These are phyloP conservation scores for Globisporangium cederbergense DNA, from an alignment of 352 stramenopile species.

Conservation along the genomic window DNA sequence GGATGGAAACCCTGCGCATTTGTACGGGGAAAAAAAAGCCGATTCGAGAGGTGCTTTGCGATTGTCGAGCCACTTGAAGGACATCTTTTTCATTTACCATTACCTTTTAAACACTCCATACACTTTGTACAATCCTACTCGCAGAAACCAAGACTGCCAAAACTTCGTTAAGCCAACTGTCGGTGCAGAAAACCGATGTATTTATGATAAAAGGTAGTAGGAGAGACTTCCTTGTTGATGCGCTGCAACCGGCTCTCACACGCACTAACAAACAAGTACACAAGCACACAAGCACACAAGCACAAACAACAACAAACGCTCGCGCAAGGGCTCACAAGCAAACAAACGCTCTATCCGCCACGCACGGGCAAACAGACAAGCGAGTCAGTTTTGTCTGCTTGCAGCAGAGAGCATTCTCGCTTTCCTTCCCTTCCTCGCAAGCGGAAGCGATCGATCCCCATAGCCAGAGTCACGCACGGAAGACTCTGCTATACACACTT, in stretches of 20 bases:
- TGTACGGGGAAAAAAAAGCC: not conserved
- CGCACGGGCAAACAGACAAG: slow-evolving; percentile 5
- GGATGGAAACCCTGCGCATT: not conserved
- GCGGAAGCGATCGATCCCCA: slow-evolving; percentile 4
- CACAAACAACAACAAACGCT: not conserved
- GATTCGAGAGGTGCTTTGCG: not conserved
- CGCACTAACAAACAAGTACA: not conserved
- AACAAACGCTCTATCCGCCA: not conserved
- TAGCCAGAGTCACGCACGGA: not conserved
- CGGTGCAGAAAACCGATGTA: not conserved
- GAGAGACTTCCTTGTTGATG: not conserved
- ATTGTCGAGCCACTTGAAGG: not conserved
- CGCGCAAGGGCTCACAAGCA: not conserved
- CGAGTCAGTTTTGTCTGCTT: slow-evolving; percentile 5
- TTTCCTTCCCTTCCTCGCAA: slow-evolving; percentile 13
- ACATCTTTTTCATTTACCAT: not conserved
- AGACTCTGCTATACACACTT: slow-evolving; percentile 1
- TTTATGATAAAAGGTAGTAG: not conserved
- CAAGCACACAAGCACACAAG: not conserved
- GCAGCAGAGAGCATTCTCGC: slow-evolving; percentile 11
- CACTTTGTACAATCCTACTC: too few relatives aligned
- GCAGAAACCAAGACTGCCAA: too few relatives aligned
- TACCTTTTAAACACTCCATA: not conserved
- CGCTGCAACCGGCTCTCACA: not conserved
- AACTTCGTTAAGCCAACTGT: too few relatives aligned